Evolutionary conservation across 768 basidiomycete species (phyloP), one percentile per base, ranked within the genome.

Genomic region (Kwoniella europaea): DNA sequence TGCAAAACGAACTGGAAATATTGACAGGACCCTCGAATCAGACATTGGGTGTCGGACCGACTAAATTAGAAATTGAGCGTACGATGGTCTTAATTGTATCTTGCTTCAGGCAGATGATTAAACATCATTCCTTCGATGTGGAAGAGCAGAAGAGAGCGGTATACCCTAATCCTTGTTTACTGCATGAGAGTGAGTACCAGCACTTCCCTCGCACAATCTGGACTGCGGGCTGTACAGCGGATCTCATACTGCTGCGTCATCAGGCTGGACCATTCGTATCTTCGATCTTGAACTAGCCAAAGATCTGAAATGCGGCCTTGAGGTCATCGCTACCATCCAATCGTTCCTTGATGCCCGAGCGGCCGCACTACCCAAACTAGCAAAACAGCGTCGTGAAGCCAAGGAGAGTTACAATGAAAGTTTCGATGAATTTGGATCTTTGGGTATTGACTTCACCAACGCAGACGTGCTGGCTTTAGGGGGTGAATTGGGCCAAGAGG

Each of bases 371-470:
- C 89, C 88, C 10, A 59, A 75, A 66, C 56, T 82, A 82, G 20
- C 86, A 10, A 29, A 69, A 50, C 59, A 72, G 20, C 56, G 86
- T 0, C 79, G 83, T 35, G 78, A 78, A 44, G 71, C 63, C 53
- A 73, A 61, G 63, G 71, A 64, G 20, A 88, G 87, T 46, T 87
- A 86, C 55, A 88, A 88, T 76, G 92, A 93, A 71, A 92, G 90
- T 72, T 92, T 94, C 77, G 91, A 93, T 67, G 82, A 83, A 63
- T 84, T 73, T 65, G 89, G 90, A 63, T 93, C 89, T 72, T 88
- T 90, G 52, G 87, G 88, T 70, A 83, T 90, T 58, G 88, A 90
- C 65, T 85, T 89, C 24, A 84, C 88, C 63, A 91, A 92, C 74
- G 89, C 89, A 22, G 86, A 85, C 16, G 79, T 91, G 1, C 76